Evolutionary conservation across 1,284 basidiomycete species (phyloP).

Genomic region (Malassezia sympodialis): DNA sequence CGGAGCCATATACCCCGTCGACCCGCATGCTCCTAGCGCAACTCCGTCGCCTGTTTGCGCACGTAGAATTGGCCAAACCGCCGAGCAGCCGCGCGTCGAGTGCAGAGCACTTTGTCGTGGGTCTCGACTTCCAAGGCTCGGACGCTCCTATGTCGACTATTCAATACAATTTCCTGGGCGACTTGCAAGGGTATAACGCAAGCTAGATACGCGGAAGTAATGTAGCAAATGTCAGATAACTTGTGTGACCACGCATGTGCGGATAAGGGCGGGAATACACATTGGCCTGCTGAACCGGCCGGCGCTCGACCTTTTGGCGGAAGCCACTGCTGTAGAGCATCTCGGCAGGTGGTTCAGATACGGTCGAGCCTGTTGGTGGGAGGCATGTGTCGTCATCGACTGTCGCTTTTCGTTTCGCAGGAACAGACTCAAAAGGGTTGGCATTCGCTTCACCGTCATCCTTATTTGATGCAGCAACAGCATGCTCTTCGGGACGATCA

Average conservation of each 20-base stretch:
- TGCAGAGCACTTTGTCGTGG: constrained; percentile 55
- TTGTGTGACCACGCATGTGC: constrained; percentile 46
- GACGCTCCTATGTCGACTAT: neutral
- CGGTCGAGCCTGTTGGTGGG: neutral
- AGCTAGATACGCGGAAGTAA: constrained; percentile 23
- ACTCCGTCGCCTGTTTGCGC: constrained; percentile 50
- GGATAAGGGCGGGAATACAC: constrained; percentile 12
- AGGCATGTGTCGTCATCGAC: neutral
- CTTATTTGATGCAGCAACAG: neutral
- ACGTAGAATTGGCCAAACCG: constrained; percentile 49
- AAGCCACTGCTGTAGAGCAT: constrained; percentile 15
- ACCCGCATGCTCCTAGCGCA: constrained; percentile 26
- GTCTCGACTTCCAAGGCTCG: constrained; percentile 49
- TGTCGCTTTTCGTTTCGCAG: constrained; percentile 8
- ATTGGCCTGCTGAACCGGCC: constrained; percentile 3
- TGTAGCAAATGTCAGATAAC: constrained; percentile 45
- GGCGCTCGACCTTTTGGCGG: constrained; percentile 12
- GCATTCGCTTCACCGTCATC: neutral
- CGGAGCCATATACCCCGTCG: constrained; percentile 18
- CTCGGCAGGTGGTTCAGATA: constrained; percentile 6
- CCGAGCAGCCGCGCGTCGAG: constrained; percentile 34
- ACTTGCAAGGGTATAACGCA: constrained; percentile 17
- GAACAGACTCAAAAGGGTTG: neutral
- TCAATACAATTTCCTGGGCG: constrained; percentile 10
- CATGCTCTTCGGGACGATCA: neutral